Conservation (phyloP, 352 stramenopile genomes). For the Globisporangium yorkense region DNA sequence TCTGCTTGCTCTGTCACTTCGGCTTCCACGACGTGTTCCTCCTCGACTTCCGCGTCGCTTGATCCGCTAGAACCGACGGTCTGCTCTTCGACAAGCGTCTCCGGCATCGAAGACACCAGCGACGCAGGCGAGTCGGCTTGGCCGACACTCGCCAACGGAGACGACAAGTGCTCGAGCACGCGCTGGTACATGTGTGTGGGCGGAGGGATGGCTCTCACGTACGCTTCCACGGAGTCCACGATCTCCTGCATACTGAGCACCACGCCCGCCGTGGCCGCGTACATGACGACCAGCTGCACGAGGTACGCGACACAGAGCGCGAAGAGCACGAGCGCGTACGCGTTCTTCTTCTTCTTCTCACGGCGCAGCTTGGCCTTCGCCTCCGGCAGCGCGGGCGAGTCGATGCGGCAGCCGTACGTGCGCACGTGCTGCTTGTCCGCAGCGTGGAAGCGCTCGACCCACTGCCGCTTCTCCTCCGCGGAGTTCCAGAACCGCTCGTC, state of each 20-base stretch:
- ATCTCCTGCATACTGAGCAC: neutral
- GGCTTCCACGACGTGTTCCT: neutral
- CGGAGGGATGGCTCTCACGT: neutral
- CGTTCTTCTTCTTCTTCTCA: conserved; percentile 17
- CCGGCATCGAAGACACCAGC: neutral
- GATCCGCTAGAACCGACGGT: neutral
- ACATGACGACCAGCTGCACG: conserved; percentile 17
- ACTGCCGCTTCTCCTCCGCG: conserved; percentile 20
- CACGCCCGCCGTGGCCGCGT: neutral
- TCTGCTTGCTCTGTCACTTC: too few relatives aligned
- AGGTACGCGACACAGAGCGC: conserved; percentile 20
- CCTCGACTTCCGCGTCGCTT: neutral
- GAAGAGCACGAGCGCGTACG: conserved; percentile 20
- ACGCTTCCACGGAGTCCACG: neutral
- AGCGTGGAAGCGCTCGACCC: conserved; percentile 16
- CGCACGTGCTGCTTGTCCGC: conserved; percentile 18
- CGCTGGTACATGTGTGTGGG: neutral
- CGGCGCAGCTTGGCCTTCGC: conserved; percentile 16
- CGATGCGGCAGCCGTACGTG: conserved; percentile 27
- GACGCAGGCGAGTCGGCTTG: neutral
- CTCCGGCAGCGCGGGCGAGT: conserved; percentile 18
- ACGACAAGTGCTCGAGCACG: neutral
- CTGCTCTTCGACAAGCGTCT: neutral
- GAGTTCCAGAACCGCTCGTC: conserved; percentile 21
- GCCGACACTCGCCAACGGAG: neutral